Conservation (phyloP, 2,329 filamentous ascomycete species). For the Teratosphaeria gauchensis region DNA sequence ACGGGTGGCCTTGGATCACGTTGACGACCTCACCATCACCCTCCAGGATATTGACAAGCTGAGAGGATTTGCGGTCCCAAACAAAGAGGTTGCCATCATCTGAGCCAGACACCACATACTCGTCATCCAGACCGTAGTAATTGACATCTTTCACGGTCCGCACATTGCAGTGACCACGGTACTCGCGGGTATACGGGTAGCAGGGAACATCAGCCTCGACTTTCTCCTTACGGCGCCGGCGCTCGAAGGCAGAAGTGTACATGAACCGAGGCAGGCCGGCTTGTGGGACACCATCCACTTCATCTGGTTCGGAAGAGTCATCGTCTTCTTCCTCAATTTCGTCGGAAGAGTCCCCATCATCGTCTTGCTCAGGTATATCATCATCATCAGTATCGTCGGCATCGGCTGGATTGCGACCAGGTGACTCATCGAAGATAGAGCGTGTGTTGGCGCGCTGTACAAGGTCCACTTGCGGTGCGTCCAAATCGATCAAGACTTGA, state of each 20-base stretch:
- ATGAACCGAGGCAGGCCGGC: slow-evolving; percentile 27
- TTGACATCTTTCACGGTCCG: slow-evolving; percentile 62
- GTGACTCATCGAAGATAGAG: not conserved
- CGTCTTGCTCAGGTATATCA: slow-evolving; percentile 12
- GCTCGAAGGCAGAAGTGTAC: slow-evolving; percentile 41
- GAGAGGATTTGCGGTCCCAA: slow-evolving; percentile 54
- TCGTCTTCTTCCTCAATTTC: slow-evolving; percentile 17
- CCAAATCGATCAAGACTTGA: not conserved
- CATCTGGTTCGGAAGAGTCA: slow-evolving; percentile 25
- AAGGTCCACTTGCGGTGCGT: not conserved
- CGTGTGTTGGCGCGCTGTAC: not conserved
- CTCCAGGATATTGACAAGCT: slow-evolving; percentile 55
- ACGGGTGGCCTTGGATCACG: slow-evolving; percentile 58
- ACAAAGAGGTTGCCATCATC: slow-evolving; percentile 60
- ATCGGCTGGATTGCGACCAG: not conserved
- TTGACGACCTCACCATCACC: slow-evolving; percentile 63
- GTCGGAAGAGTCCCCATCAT: slow-evolving; percentile 18
- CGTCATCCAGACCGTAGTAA: slow-evolving; percentile 56
- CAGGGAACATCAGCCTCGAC: slow-evolving; percentile 49
- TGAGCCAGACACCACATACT: slow-evolving; percentile 58
- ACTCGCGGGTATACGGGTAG: slow-evolving; percentile 46
- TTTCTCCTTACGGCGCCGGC: slow-evolving; percentile 36
- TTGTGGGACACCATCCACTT: slow-evolving; percentile 26
- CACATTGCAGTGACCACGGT: slow-evolving; percentile 57
- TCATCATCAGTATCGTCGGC: slow-evolving; percentile 10